phyloP scores from a whole-genome alignment of 352 stramenopile species.

The Lagenidium giganteum region DNA sequence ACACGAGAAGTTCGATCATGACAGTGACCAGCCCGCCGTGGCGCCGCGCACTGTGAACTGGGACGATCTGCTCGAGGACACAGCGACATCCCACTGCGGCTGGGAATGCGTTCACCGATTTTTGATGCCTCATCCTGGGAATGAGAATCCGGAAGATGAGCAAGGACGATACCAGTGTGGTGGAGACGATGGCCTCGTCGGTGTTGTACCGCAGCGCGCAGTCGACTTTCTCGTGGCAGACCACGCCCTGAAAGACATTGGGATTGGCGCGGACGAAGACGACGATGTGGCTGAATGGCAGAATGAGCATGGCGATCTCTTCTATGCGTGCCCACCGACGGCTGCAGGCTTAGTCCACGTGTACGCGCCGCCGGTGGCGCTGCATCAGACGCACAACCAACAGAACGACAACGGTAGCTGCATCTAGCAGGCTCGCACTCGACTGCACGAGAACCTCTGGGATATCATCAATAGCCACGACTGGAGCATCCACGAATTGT shows the following conservation, averaged over 20 bases:
- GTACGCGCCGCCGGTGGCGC: too few relatives aligned
- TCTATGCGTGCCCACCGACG: too few relatives aligned
- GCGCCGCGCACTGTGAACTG: too few relatives aligned
- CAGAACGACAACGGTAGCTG: not conserved
- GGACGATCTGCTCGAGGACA: too few relatives aligned
- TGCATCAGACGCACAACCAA: not conserved
- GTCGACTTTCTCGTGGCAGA: constrained; percentile 6
- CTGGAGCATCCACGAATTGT: not conserved
- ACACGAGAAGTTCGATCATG: too few relatives aligned
- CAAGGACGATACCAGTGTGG: not conserved
- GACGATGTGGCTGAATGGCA: too few relatives aligned
- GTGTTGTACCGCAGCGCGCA: constrained; percentile 3
- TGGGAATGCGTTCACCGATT: too few relatives aligned
- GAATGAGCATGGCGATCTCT: constrained; percentile 4
- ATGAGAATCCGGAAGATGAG: not conserved
- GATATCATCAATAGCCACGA: not conserved
- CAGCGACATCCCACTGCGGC: too few relatives aligned
- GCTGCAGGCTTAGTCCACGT: too few relatives aligned
- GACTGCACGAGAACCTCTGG: constrained; percentile 11
- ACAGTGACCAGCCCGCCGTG: too few relatives aligned
- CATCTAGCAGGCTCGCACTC: not conserved
- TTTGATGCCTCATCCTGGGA: too few relatives aligned
- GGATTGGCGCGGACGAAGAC: constrained; percentile 1
- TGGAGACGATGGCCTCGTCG: not conserved
- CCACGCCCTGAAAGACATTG: not conserved